These are phyloP conservation scores for Aspergillus felis DNA, from an alignment of 2,329 filamentous ascomycete genomes.

Conservation along the genomic window DNA sequence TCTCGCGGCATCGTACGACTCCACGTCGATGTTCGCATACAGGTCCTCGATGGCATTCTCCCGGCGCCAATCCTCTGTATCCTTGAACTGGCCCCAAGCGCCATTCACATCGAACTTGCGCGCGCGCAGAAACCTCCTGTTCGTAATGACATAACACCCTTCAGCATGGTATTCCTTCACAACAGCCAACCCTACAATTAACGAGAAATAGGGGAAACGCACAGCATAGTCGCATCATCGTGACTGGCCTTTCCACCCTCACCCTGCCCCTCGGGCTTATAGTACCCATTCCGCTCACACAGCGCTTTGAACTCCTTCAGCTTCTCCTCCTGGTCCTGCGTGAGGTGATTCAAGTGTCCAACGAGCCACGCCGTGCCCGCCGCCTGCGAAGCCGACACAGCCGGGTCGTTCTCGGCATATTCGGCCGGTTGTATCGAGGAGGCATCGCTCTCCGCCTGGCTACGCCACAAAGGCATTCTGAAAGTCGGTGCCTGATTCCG, in stretches of 20 bases:
- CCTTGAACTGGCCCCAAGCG: slow-evolving; percentile 77
- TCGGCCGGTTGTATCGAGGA: slow-evolving; percentile 23
- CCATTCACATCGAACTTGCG: slow-evolving; percentile 74
- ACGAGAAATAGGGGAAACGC: slow-evolving; percentile 20
- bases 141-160: not conserved
- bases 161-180: not conserved
- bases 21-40: slow-evolving; percentile 81
- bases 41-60: slow-evolving; percentile 73
- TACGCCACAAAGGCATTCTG: slow-evolving; percentile 28
- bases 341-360: slow-evolving; percentile 79
- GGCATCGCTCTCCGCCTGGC: slow-evolving; percentile 24
- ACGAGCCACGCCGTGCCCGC: slow-evolving; percentile 35
- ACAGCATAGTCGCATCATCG: slow-evolving; percentile 48
- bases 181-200: not conserved
- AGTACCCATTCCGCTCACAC: slow-evolving; percentile 59
- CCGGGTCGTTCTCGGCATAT: slow-evolving; percentile 29
- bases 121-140: slow-evolving; percentile 78
- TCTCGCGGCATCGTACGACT: slow-evolving; percentile 73
- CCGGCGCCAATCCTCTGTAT: slow-evolving; percentile 82
- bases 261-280: slow-evolving; percentile 32
- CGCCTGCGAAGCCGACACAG: slow-evolving; percentile 34
- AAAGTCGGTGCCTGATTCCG: not conserved
- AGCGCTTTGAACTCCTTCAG: slow-evolving; percentile 69
- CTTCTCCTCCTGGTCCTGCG: slow-evolving; percentile 61
- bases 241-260: slow-evolving; percentile 39